Evolutionary conservation across 148 eudicot genomes (phyloP).

Genomic region (Vaccinium vitisidaea): DNA sequence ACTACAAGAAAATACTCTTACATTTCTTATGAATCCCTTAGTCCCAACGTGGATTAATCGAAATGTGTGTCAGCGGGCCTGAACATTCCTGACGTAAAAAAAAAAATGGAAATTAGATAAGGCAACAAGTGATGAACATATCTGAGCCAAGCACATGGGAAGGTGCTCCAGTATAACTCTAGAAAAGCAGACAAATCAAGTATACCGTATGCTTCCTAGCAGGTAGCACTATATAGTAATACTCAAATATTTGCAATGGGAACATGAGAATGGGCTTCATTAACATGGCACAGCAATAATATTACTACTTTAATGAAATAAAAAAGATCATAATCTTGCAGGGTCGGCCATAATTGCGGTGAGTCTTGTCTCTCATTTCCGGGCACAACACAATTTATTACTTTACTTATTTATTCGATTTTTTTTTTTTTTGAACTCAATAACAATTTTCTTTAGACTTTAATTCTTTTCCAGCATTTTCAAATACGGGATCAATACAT

Average conservation of each 20-base stretch:
- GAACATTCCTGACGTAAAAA: too few species aligned
- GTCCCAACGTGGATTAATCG: too few species aligned
- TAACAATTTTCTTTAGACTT: background rate
- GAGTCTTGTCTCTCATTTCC: conserved; percentile 27
- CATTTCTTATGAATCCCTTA: too few species aligned
- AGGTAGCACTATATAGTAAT: background rate
- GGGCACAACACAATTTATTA: conserved; percentile 5
- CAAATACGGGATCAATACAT: too few species aligned
- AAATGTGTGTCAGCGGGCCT: too few species aligned
- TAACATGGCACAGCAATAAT: background rate
- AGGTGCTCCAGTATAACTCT: background rate
- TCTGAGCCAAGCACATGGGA: conserved; percentile 24
- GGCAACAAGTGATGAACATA: too few species aligned
- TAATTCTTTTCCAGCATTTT: too few species aligned
- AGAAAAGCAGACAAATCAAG: conserved; percentile 17
- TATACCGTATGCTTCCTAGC: conserved; percentile 5
- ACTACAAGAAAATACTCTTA: too few species aligned
- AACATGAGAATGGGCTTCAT: conserved; percentile 18
- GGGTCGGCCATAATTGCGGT: conserved; percentile 41
- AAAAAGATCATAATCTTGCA: conserved; percentile 24
- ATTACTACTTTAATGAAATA: background rate
- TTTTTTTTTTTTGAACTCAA: background rate
- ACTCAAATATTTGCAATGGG: background rate
- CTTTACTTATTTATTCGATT: background rate
- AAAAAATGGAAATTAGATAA: too few species aligned